phyloP scores from a whole-genome alignment of 768 basidiomycete species.

The Amanita fuliginea region DNA sequence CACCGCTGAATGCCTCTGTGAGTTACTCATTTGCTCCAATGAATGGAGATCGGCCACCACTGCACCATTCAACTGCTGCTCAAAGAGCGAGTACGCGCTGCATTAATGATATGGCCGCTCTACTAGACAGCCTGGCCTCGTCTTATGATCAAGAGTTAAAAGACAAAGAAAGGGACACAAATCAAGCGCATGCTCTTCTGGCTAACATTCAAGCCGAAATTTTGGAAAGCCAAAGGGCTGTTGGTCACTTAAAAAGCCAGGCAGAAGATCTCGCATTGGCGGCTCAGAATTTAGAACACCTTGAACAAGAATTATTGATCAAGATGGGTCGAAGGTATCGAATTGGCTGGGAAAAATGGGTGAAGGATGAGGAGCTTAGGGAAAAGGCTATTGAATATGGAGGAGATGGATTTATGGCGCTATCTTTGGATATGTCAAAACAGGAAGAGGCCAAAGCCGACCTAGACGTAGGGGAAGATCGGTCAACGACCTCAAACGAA shows the following conservation, averaged over 20 bases:
- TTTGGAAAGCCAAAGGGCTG: conserved; percentile 69
- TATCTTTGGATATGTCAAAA: conserved; percentile 32
- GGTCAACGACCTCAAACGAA: conserved; percentile 21
- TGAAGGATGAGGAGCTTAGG: conserved; percentile 71
- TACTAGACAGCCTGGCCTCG: conserved; percentile 81
- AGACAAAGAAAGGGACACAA: conserved; percentile 85
- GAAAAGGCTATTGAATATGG: conserved; percentile 60
- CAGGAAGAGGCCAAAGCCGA: conserved; percentile 31
- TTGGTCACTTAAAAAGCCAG: conserved; percentile 56
- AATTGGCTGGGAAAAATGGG: conserved; percentile 89
- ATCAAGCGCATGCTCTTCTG: conserved; percentile 80
- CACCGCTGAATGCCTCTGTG: conserved; percentile 29
- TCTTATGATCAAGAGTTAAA: conserved; percentile 88
- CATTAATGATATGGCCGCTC: conserved; percentile 72
- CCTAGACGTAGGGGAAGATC: conserved; percentile 28
- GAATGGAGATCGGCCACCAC: conserved; percentile 54
- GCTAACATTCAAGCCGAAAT: conserved; percentile 86
- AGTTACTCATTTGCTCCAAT: conserved; percentile 34
- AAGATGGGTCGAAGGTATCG: conserved; percentile 81
- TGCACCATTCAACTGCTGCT: conserved; percentile 79
- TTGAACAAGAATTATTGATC: conserved; percentile 54
- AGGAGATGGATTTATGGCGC: conserved; percentile 43
- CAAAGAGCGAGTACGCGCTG: conserved; percentile 81
- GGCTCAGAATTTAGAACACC: conserved; percentile 42
- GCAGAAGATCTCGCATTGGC: conserved; percentile 55